Conservation (phyloP, 202 grass and related monocot genomes). For the Dendrocalamus latiflorus region DNA sequence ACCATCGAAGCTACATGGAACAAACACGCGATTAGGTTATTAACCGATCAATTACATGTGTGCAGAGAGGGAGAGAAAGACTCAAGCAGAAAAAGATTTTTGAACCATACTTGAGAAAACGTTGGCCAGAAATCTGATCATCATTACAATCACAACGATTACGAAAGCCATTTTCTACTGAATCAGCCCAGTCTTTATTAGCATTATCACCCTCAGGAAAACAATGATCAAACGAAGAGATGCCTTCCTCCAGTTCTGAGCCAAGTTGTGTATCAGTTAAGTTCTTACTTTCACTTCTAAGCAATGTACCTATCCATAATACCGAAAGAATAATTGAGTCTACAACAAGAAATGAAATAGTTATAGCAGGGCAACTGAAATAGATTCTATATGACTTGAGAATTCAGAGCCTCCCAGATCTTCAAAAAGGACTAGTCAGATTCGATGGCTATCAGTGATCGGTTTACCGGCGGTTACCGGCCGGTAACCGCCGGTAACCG, state of each 20-base stretch:
- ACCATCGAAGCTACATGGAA: constrained; percentile 50
- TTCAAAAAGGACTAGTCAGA: background rate
- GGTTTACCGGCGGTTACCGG: too few species aligned
- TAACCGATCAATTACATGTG: background rate
- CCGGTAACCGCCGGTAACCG: too few species aligned
- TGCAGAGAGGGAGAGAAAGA: background rate
- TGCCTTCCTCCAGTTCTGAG: constrained; percentile 30
- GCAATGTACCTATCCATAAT: constrained; percentile 41
- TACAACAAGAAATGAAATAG: too few species aligned
- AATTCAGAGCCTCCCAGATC: background rate
- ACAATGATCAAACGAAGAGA: constrained; percentile 34
- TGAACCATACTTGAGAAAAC: background rate
- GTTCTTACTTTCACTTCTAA: constrained; percentile 33
- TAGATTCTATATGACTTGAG: background rate
- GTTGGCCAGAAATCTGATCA: constrained; percentile 9
- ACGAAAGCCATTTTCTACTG: constrained; percentile 40
- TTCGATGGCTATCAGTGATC: too few species aligned
- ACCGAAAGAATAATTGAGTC: constrained; percentile 31
- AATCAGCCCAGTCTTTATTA: constrained; percentile 19
- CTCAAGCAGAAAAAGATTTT: background rate
- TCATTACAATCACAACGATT: constrained; percentile 14
- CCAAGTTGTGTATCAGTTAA: constrained; percentile 12
- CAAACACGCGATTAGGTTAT: background rate
- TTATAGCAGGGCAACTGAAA: too few species aligned
- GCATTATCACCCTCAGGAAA: constrained; percentile 24